A percentile compares a stretch with the other conserved stretches of the same genome.
These are phyloP conservation scores for Mikania micrantha DNA, from an alignment of 129 eudicot species.

Conservation along the genomic window DNA sequence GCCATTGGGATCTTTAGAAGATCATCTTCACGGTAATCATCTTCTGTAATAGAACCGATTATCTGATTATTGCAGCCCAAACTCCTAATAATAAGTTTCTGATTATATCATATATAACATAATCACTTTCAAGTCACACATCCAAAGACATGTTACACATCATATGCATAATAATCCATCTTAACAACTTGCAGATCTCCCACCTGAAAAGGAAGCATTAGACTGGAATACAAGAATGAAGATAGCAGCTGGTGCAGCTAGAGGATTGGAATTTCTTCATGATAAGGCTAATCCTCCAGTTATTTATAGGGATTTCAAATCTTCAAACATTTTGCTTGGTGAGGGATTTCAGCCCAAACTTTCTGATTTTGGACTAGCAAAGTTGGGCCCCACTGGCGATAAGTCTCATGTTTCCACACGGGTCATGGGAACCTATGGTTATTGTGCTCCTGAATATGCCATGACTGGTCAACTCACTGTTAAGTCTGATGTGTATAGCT, in stretches of 20 bases:
- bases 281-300: slow-evolving; percentile 98
- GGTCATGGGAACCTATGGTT: slow-evolving; percentile 99
- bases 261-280: slow-evolving; percentile 88
- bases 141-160: not conserved
- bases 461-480: slow-evolving; percentile 98
- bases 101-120: not conserved
- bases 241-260: slow-evolving; percentile 94
- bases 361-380: slow-evolving; percentile 94
- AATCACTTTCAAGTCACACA: not conserved
- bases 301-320: slow-evolving; percentile 91
- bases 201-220: slow-evolving; percentile 70
- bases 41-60: not conserved
- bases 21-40: slow-evolving; percentile 80
- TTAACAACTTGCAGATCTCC: slow-evolving; percentile 56
- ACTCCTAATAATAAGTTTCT: not conserved
- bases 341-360: slow-evolving; percentile 82
- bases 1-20: slow-evolving; percentile 92
- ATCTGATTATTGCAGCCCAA: not conserved
- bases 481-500: slow-evolving; percentile 90
- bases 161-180: not conserved
- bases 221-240: slow-evolving; percentile 96
- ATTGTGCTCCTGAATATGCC: slow-evolving; percentile 98
- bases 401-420: slow-evolving; percentile 95
- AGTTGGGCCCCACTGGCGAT: slow-evolving; percentile 96
- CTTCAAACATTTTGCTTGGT: slow-evolving; percentile 81